Percentiles rank a stretch among this genome's conserved stretches.
Evolutionary conservation across 1,139 yeast genomes (phyloP).

Genomic region (Saccharomyces uvarum): DNA sequence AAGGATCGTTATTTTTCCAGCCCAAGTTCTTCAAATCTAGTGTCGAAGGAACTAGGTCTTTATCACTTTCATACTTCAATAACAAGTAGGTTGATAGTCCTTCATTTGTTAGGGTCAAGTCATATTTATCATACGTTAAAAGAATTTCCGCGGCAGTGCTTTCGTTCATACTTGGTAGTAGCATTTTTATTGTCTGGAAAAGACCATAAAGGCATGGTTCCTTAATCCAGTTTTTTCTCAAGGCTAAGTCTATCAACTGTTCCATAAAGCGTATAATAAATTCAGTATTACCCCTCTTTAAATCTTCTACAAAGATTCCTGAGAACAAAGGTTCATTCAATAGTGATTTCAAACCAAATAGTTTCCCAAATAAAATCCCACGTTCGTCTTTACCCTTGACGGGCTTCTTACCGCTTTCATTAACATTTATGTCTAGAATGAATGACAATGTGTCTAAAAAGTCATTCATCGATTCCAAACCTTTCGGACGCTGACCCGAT

Average conservation of each 20-base stretch:
- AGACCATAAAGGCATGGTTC: constrained; percentile 74
- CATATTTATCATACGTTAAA: constrained; percentile 42
- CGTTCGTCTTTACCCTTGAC: constrained; percentile 78
- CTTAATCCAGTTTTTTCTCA: constrained; percentile 72
- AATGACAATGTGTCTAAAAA: constrained; percentile 40
- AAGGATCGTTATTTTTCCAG: constrained; percentile 73
- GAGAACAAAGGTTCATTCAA: constrained; percentile 43
- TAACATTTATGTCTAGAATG: constrained; percentile 30
- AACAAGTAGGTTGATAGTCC: constrained; percentile 66
- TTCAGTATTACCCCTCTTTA: constrained; percentile 28
- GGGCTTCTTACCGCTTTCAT: constrained; percentile 35
- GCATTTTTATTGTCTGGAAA: constrained; percentile 41
- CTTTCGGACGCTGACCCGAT: constrained; percentile 19
- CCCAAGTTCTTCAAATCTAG: constrained; percentile 25
- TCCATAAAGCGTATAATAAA: constrained; percentile 38
- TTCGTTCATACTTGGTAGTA: constrained; percentile 25
- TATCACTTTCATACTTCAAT: constrained; percentile 32
- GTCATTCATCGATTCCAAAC: constrained; percentile 17
- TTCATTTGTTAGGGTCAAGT: constrained; percentile 63
- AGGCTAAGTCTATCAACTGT: constrained; percentile 51
- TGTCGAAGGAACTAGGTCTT: constrained; percentile 3
- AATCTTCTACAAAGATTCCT: constrained; percentile 33
- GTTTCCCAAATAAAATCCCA: constrained; percentile 69
- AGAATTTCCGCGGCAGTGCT: constrained; percentile 33
- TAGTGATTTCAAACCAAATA: constrained; percentile 77